Base-by-base conservation (phyloP, 441 rosid genomes). In the Breynia disticha region DNA sequence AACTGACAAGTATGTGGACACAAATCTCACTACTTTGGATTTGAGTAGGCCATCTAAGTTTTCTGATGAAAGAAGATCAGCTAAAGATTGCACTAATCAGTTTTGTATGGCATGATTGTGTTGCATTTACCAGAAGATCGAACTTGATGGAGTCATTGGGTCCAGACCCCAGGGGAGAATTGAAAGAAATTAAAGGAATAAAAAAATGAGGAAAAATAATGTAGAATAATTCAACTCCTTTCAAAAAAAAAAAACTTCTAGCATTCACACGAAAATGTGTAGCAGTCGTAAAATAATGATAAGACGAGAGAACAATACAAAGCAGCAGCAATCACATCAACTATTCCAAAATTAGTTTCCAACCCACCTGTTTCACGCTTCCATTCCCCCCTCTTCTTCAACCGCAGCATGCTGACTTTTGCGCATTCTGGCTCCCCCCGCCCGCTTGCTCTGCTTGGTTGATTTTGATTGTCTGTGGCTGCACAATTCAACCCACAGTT, bases 391-490 rank as follows among this genome's bases (percentile, higher is more conserved):
- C n/a, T n/a, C n/a, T n/a, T 37, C 19, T 75, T 16, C 66, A 76
- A 57, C 93, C 87, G 10, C 95, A 87, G 74, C 95, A 87, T 19
- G 86, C 75, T 44, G 90, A 80, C 57, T 75, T 76, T 71, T 71
- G 87, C 3, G 84, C 67, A 43, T 76, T 73, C 69, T 80, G 80
- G 32, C 74, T 54, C 16, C 76, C 56, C 39, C 82, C 73, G 19
- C 70, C 79, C 18, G 78, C 72, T 67, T 84, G 83, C 55, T 82
- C 84, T n/a, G 78, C 60, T 54, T 79, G 93, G 73, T 80, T 87
- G 61, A 87, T 84, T 68, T 68, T 84, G 72, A 87, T 79, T 13
- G 87, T 74, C 66, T 76, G 82, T 14, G 93, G 90, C 93, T 87
- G 79, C 75, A 76, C 53, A 22, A 18, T 17, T 51, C 67, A 57